Percentiles rank a stretch among this genome's conserved stretches.
Conservation (phyloP, 148 eudicot species). For the Polygonum aviculare region DNA sequence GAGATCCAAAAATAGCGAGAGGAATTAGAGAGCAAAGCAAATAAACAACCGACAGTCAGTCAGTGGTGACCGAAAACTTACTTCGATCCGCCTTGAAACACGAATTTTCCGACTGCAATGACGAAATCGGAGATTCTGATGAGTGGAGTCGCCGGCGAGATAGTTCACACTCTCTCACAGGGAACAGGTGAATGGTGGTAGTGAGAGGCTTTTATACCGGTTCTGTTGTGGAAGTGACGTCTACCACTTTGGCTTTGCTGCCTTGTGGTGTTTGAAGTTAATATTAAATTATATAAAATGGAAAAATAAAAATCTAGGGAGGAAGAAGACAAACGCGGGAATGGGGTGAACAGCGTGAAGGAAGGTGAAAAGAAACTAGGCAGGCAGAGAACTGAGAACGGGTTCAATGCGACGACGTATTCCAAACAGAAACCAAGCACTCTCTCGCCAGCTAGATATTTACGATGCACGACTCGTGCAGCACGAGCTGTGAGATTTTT, state of each 20-base stretch:
- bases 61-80: neutral
- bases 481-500: neutral
- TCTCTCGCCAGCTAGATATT: neutral
- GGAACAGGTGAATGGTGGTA: neutral
- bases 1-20: conserved; percentile 7
- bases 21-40: neutral
- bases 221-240: neutral
- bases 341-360: neutral
- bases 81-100: neutral
- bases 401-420: neutral
- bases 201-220: conserved; percentile 6
- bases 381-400: neutral
- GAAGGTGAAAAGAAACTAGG: neutral
- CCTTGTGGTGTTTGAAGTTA: neutral
- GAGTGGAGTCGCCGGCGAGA: conserved; percentile 3
- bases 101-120: neutral
- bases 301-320: neutral
- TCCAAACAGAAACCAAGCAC: neutral
- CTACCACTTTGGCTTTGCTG: neutral
- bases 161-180: neutral
- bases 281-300: neutral
- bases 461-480: neutral
- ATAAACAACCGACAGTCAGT: neutral
- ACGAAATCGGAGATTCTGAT: neutral
- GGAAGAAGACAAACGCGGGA: neutral